A percentile compares a stretch with the other conserved stretches of the same genome.
Conservation (phyloP, 192 early-diverging fungal species). For the Paraglomus occultum region DNA sequence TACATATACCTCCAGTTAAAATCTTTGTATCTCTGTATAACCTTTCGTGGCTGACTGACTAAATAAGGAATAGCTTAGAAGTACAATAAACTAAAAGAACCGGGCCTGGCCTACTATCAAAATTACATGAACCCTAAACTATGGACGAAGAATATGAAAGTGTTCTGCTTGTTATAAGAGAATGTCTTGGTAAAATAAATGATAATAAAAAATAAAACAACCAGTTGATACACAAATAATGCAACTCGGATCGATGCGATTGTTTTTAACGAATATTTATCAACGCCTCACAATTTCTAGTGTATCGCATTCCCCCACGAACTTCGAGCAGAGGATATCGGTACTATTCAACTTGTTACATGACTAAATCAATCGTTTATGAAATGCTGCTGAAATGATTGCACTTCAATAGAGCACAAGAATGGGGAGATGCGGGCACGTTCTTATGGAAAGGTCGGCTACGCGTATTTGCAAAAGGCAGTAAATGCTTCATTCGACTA, state of each 20-base stretch:
- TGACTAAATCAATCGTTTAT: not conserved
- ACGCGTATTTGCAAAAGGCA: slow-evolving; percentile 64
- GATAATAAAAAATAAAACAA: not conserved
- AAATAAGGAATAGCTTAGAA: too few species aligned
- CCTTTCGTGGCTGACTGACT: too few species aligned
- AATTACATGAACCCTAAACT: too few species aligned
- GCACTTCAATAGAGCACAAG: slow-evolving; percentile 54
- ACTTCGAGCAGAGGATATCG: slow-evolving; percentile 62
- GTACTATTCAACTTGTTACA: slow-evolving; percentile 31
- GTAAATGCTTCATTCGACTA: slow-evolving; percentile 68
- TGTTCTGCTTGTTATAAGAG: slow-evolving; percentile 75
- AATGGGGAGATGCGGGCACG: slow-evolving; percentile 76
- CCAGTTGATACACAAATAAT: not conserved
- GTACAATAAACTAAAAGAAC: too few species aligned
- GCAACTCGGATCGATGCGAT: not conserved
- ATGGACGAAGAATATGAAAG: slow-evolving; percentile 66
- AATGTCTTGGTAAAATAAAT: slow-evolving; percentile 59
- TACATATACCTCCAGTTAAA: too few species aligned
- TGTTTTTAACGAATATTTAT: not conserved
- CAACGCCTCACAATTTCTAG: slow-evolving; percentile 31
- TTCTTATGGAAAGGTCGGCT: slow-evolving; percentile 80
- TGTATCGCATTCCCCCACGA: slow-evolving; percentile 72
- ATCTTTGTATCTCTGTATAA: too few species aligned
- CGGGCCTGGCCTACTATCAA: too few species aligned
- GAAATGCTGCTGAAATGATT: not conserved